Evolutionary conservation across 1,284 basidiomycete species (phyloP), one percentile per base, ranked within the genome.

Genomic region (Boletellus deceptivus): DNA sequence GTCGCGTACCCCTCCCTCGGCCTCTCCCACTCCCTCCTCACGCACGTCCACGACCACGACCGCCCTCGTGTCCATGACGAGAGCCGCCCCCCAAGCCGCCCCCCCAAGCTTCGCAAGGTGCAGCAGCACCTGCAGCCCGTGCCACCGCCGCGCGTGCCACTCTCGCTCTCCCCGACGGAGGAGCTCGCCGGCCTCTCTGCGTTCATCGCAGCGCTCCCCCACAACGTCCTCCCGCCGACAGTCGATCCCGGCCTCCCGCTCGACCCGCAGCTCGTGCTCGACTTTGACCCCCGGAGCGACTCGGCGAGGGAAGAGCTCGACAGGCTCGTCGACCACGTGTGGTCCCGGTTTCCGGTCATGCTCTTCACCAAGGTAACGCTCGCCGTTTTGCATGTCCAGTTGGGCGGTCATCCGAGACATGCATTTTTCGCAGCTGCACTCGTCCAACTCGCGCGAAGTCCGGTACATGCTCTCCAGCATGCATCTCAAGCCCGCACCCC

Each of bases 131-230:
- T 54, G 33, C 55, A 59, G 52, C 60, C 50, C 25, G 62, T 52
- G 49, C 50, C 53, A 37, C 55, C 49, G 40, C 59, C 54, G 13
- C 69, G 64, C 11, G 69, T 72, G 0, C 72, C 77, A 18, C 59
- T 87, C 34, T 46, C 64, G 16, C 74, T 89, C 46, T 73, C 75
- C 36, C 65, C 73, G 0, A 66, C 73, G 3, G 80, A 93, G 62
- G 91, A 94, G 67, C 79, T 93, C 16, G 88, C 86, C 0, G 89
- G 89, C 4, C 72, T 93, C 43, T 80, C 89, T 9, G 80, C 79
- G 53, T 93, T 92, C 70, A 75, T 94, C 47, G 85, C 86, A 0
- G 85, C 86, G 36, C 78, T 91, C 17, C 82, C 87, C 0, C 82
- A 89, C 67, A 93, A 93, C 68, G 77, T 85, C 46, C 83, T 94